Base-by-base conservation (phyloP, 108 stramenopile species). In the Cyclotella choctawhatcheeana region DNA sequence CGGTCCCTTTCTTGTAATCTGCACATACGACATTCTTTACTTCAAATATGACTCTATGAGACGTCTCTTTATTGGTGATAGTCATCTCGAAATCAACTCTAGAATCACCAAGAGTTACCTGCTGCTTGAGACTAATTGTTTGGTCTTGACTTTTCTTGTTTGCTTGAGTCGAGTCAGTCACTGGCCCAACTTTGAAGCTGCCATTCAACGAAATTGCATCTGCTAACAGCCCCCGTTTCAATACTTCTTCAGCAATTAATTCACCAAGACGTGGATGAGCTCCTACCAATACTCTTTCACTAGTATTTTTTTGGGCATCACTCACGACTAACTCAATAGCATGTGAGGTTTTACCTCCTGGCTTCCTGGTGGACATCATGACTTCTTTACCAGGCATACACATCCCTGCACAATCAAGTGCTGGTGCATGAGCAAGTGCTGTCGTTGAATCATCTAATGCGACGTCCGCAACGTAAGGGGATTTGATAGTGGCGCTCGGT, bases 1-100 rank as follows among this genome's bases (percentile, higher is more conserved):
- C 81, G 8, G 68, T 70, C 0, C 69, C 69, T n/a, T 54, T 17
- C 26, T 53, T 20, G 34, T 82, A 82, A 20, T 82, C 81, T 8
- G 73, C 73, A 50, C 81, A 82, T 1, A 82, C 81, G 0, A 82
- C 73, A 71, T 82, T 82, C 56, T 82, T 82, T 17, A 82, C 81
- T 67, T 82, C 81, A 29, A 76, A 54, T 33, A 82, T 47, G 30
- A 69, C 68, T 52, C 64, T 43, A 33, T 69, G 66, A 32, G 53
- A 43, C 3, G 20, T 54, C 18, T 43, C 18, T 13, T 34, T 24
- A 27, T 71, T 27, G 0, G 53, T 13, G 20, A 73, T 26, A 12
- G 64, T 67, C 64, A 78, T 43, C 40, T 71, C 54, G 50, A 72
- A 82, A 64, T 82, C 81, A 16, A 82, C 76, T 37, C 81, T 44